Percentiles rank a stretch among this genome's conserved stretches.
Evolutionary conservation across 1,284 basidiomycete genomes (phyloP).

Genomic region (Coniophora puteana): DNA sequence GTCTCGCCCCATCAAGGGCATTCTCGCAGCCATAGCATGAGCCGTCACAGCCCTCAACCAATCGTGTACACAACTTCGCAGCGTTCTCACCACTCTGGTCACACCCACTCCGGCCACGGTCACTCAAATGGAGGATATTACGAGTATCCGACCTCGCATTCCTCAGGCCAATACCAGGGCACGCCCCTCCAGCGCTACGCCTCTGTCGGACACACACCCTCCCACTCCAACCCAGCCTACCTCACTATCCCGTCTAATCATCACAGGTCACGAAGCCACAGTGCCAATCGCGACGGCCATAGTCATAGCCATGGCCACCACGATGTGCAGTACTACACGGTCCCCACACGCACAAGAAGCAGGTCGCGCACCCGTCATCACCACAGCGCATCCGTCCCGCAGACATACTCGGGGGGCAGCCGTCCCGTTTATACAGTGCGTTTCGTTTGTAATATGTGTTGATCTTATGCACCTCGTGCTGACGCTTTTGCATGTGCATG

Average conservation of each 20-base stretch:
- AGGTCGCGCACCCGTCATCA: slow-evolving; percentile 1
- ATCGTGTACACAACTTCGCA: slow-evolving; percentile 7
- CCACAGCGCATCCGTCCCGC: slow-evolving; percentile 3
- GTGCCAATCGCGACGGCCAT: slow-evolving; percentile 8
- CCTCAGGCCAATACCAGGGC: slow-evolving; percentile 2
- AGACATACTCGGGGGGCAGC: slow-evolving; percentile 10
- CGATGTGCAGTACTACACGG: too few relatives aligned
- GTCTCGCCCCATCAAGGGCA: slow-evolving; percentile 9
- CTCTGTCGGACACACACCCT: slow-evolving; percentile 1
- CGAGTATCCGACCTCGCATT: not conserved
- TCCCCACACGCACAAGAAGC: slow-evolving; percentile 11
- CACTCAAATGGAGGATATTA: too few relatives aligned
- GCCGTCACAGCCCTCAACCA: slow-evolving; percentile 1
- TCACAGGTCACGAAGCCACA: not conserved
- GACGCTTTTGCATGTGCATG: not conserved
- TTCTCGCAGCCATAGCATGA: slow-evolving; percentile 1
- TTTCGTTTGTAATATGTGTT: not conserved
- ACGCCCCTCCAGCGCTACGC: slow-evolving; percentile 4
- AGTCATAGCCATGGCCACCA: slow-evolving; percentile 5
- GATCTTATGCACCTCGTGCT: not conserved
- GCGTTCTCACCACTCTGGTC: slow-evolving; percentile 3
- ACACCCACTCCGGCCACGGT: too few relatives aligned
- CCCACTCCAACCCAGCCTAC: not conserved
- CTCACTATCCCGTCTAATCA: not conserved
- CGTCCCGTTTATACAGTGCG: slow-evolving; percentile 11